phyloP scores from a whole-genome alignment of 2,329 filamentous ascomycete species.

The Sphaceloma murrayae region DNA sequence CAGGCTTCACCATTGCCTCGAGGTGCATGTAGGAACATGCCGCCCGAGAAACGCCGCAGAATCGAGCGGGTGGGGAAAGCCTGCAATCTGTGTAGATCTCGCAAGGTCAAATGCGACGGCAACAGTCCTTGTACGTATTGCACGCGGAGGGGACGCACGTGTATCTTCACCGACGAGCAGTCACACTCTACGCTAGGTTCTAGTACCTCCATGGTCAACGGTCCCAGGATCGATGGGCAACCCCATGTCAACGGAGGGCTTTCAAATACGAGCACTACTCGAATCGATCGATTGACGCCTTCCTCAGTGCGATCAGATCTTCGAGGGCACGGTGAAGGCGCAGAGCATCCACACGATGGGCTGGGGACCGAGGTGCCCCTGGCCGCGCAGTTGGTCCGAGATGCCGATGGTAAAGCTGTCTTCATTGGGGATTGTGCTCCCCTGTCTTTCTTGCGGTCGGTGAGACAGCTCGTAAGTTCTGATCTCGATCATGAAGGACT shows the following conservation, averaged over 20 bases:
- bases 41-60: constrained; percentile 14
- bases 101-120: constrained; percentile 24
- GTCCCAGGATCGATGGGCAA: too few relatives aligned
- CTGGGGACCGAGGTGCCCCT: constrained; percentile 36
- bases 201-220: too few relatives aligned
- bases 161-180: constrained; percentile 27
- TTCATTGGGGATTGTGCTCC: constrained; percentile 47
- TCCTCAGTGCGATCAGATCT: too few relatives aligned
- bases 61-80: constrained; percentile 14
- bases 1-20: too few relatives aligned
- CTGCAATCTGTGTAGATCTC: background rate
- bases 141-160: constrained; percentile 10
- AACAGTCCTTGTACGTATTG: constrained; percentile 19
- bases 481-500: constrained; percentile 33
- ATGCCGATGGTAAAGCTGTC: constrained; percentile 45
- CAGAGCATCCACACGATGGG: constrained; percentile 33
- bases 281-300: too few relatives aligned
- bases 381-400: constrained; percentile 39
- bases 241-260: too few relatives aligned
- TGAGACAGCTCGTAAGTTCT: constrained; percentile 42
- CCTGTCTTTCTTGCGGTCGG: constrained; percentile 44
- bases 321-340: too few relatives aligned
- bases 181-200: too few relatives aligned
- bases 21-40: too few relatives aligned
- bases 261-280: too few relatives aligned